Conservation (phyloP, 768 basidiomycete species). For the Suillus occidentalis region DNA sequence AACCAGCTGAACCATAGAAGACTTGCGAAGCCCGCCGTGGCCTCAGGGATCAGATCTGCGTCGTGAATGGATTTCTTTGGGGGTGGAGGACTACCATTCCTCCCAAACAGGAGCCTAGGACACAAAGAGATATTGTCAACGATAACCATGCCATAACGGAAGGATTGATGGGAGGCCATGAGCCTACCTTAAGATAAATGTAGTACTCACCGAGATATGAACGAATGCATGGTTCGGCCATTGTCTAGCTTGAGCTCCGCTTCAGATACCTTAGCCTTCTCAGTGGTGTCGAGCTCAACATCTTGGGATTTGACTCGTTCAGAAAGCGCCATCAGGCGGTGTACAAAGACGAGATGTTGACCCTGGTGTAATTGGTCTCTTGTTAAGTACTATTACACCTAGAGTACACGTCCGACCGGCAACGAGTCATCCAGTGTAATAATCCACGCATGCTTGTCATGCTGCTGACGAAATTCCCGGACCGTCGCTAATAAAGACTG, state of each 20-base stretch:
- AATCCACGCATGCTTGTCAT: neutral
- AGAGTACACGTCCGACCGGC: too few relatives aligned
- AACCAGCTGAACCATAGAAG: constrained; percentile 76
- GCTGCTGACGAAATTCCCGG: neutral
- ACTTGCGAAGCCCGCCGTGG: constrained; percentile 56
- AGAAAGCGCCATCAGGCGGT: neutral
- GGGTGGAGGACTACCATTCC: constrained; percentile 30
- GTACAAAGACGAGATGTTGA: neutral
- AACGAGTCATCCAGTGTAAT: too few relatives aligned
- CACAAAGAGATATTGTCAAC: neutral
- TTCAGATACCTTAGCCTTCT: neutral
- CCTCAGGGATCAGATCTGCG: constrained; percentile 64
- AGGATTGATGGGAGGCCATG: neutral
- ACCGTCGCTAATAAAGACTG: neutral
- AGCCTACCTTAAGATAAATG: neutral
- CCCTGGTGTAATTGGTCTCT: neutral
- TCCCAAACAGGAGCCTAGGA: constrained; percentile 7
- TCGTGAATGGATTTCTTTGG: constrained; percentile 59
- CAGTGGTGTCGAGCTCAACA: neutral
- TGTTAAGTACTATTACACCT: too few relatives aligned
- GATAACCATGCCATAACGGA: neutral
- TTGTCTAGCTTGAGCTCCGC: neutral
- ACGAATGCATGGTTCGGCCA: neutral
- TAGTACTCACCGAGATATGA: neutral
- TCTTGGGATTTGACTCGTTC: neutral